phyloP scores from a whole-genome alignment of 2,329 filamentous ascomycete genomes.

The Fusarium sp. region DNA sequence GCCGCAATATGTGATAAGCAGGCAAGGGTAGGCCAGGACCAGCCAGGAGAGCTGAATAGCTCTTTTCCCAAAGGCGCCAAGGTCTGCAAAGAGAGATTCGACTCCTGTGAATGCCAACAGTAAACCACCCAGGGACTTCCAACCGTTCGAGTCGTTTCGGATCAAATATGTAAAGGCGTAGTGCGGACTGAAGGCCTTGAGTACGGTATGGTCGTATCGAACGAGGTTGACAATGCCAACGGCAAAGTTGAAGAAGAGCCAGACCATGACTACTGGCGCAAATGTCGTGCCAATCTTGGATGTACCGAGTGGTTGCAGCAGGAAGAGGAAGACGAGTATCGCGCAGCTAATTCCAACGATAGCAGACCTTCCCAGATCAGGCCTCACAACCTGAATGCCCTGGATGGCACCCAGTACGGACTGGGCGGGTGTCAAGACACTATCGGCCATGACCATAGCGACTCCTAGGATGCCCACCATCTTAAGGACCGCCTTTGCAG shows the following conservation, averaged over 20 bases:
- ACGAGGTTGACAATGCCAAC: conserved; percentile 74
- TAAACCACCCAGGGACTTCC: conserved; percentile 76
- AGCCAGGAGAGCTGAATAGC: conserved; percentile 83
- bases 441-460: conserved; percentile 75
- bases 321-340: conserved; percentile 73
- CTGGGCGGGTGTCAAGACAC: conserved; percentile 76
- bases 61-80: conserved; percentile 78
- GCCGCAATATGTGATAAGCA: conserved; percentile 74
- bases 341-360: conserved; percentile 74
- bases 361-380: conserved; percentile 65
- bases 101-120: conserved; percentile 81
- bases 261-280: conserved; percentile 75
- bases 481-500: conserved; percentile 67
- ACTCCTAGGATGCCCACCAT: conserved; percentile 74
- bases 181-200: conserved; percentile 69
- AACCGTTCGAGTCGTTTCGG: conserved; percentile 69
- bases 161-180: conserved; percentile 72
- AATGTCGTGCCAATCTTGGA: conserved; percentile 70
- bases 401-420: conserved; percentile 78
- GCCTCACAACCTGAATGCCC: conserved; percentile 69
- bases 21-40: conserved; percentile 74
- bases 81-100: conserved; percentile 83
- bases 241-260: conserved; percentile 72
- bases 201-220: conserved; percentile 64
- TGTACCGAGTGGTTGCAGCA: conserved; percentile 74